phyloP scores from a whole-genome alignment of 257 asterid species.

The Salvia splendens region DNA sequence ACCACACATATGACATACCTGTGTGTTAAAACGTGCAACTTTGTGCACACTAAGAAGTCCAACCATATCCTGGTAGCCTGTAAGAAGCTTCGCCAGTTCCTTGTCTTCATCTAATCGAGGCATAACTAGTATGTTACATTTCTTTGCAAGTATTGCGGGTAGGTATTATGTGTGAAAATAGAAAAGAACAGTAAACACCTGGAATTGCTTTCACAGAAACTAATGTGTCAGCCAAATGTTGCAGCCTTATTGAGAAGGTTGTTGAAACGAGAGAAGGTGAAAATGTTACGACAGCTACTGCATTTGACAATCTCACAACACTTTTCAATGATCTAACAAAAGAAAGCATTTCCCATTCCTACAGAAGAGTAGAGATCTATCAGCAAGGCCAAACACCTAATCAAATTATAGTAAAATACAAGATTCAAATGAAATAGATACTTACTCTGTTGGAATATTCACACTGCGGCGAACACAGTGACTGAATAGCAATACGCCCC shows the following conservation, averaged over 20 bases:
- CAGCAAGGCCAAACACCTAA: background rate
- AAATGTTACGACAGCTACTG: conserved; percentile 85
- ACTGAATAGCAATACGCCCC: conserved; percentile 84
- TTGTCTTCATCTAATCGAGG: conserved; percentile 81
- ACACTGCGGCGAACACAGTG: conserved; percentile 88
- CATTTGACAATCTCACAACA: conserved; percentile 64
- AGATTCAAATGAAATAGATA: conserved; percentile 10
- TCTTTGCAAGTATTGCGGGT: background rate
- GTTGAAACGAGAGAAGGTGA: conserved; percentile 84
- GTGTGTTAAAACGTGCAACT: conserved; percentile 87
- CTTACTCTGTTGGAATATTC: conserved; percentile 72
- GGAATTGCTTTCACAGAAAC: conserved; percentile 87
- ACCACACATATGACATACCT: conserved; percentile 45
- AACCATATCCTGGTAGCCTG: conserved; percentile 95
- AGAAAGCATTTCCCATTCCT: conserved; percentile 92
- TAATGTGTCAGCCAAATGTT: conserved; percentile 93
- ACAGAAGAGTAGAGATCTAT: conserved; percentile 22
- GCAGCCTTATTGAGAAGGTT: conserved; percentile 71
- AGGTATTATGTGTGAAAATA: background rate
- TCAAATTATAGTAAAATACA: background rate
- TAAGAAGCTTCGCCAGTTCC: conserved; percentile 90
- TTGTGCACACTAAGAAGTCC: conserved; percentile 91
- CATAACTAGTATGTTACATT: conserved; percentile 22
- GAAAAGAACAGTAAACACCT: conserved; percentile 46
- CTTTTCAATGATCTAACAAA: conserved; percentile 78